Evolutionary conservation across 2,329 filamentous ascomycete genomes (phyloP).

Genomic region (Sclerotinia glacialis): DNA sequence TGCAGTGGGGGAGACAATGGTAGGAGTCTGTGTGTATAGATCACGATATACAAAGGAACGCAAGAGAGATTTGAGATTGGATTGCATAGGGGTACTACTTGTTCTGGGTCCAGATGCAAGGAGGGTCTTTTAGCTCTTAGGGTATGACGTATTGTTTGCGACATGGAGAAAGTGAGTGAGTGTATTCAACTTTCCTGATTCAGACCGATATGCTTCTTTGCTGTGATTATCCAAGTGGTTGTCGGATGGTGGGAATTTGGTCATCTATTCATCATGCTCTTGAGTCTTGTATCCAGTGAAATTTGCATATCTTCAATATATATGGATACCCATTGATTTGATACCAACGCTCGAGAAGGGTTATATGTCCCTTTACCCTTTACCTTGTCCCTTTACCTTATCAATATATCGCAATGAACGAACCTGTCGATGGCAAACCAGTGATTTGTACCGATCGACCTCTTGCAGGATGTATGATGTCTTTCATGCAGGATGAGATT

Average conservation of each 20-base stretch:
- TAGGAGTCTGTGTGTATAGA: background rate
- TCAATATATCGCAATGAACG: too few species aligned
- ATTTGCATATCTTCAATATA: background rate
- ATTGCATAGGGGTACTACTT: background rate
- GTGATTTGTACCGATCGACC: background rate
- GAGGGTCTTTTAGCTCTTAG: background rate
- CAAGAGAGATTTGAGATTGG: background rate
- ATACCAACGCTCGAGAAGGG: background rate
- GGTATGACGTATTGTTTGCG: background rate
- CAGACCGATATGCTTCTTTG: background rate
- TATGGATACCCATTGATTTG: background rate
- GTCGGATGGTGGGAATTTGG: background rate
- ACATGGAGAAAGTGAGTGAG: background rate
- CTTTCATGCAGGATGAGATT: background rate
- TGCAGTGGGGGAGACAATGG: background rate
- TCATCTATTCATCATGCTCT: background rate
- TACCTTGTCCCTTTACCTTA: too few species aligned
- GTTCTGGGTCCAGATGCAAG: background rate
- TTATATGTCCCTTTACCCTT: background rate
- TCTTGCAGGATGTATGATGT: background rate
- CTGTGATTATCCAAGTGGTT: background rate
- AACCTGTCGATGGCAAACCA: background rate
- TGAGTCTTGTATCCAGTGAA: background rate
- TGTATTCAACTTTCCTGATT: background rate
- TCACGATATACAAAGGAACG: background rate